Evolutionary conservation across 73 alveolate genomes (phyloP), one percentile per base, ranked within the genome.

Genomic region (Loxodes magnus): DNA sequence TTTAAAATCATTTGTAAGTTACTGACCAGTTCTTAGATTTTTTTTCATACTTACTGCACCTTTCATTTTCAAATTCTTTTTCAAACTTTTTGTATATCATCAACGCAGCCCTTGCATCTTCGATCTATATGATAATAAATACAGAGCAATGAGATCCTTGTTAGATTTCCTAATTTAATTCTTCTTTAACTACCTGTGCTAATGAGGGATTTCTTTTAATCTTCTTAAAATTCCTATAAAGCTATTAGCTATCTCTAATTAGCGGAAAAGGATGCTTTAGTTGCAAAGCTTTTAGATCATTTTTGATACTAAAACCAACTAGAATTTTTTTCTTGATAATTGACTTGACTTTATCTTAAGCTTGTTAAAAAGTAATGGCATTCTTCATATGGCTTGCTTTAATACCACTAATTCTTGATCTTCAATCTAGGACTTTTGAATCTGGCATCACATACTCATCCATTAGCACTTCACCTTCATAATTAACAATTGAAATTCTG

Each of bases 341-440:
- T 31, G 43, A 46, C 14, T 28, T 56, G 0, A 36, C 75, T 16
- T 41, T 50, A 5, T 56, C 49, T 43, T 64, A 37, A 5, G 70
- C 87, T 34, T 73, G 74, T 17, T 55, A 15, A 42, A 52, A 79
- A 15, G 81, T 52, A 23, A 30, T 44, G 5, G 88, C 91, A 28
- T 61, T 42, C 19, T 56, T 79, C 54, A 84, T 30, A 44, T 68
- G 77, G 4, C 43, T 42, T 12, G 88, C 87, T 30, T 71, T 65
- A 12, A 84, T 66, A 29, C 96, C 96, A 16, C 80, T 57, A 42
- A 79, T 76, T 82, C 76, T 73, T 10, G 96, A 72, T 14, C 86
- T 51, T 54, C 37, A 84, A 58, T 84, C 70, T 9, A 77, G 48
- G 23, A 84, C 78, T 19, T 30, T 65, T 15, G 71, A 74, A n/a